phyloP scores from a whole-genome alignment of 352 stramenopile genomes.

The Phytophthora cajani region DNA sequence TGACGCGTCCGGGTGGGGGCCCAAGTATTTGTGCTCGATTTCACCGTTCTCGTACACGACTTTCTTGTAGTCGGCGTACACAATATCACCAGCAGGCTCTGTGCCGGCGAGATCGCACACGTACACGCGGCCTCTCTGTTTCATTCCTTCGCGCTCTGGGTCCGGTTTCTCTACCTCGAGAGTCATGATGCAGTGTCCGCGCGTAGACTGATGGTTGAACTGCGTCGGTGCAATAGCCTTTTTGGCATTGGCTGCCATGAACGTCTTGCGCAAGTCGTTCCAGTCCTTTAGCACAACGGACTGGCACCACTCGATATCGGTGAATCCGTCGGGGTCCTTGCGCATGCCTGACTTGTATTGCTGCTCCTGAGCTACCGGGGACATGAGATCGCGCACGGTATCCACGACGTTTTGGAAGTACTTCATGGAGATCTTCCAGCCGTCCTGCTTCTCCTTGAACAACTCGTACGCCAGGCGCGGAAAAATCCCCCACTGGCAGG shows the following conservation, averaged over 20 bases:
- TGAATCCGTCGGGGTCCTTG: constrained; percentile 95
- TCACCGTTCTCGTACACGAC: constrained; percentile 90
- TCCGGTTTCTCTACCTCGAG: constrained; percentile 95
- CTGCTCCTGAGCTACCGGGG: constrained; percentile 91
- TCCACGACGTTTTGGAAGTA: constrained; percentile 98
- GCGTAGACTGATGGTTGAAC: constrained; percentile 95
- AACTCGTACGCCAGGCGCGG: constrained; percentile 93
- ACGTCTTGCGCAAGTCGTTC: constrained; percentile 92
- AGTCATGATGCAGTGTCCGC: constrained; percentile 96
- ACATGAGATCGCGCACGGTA: constrained; percentile 95
- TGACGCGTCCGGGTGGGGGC: constrained; percentile 86
- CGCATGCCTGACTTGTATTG: constrained; percentile 96
- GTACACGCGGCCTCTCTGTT: constrained; percentile 91
- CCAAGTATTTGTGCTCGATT: constrained; percentile 93
- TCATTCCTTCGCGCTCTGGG: constrained; percentile 89
- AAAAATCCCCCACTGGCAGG: constrained; percentile 89
- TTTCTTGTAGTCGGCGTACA: constrained; percentile 95
- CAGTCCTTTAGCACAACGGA: constrained; percentile 93
- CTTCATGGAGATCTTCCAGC: constrained; percentile 98
- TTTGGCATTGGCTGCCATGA: constrained; percentile 91
- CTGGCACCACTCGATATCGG: constrained; percentile 96
- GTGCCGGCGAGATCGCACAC: constrained; percentile 95
- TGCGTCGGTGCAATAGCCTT: constrained; percentile 95
- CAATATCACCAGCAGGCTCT: constrained; percentile 93
- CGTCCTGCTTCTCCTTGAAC: constrained; percentile 95